phyloP scores from a whole-genome alignment of 108 stramenopile genomes.

The Craspedostauros australis region DNA sequence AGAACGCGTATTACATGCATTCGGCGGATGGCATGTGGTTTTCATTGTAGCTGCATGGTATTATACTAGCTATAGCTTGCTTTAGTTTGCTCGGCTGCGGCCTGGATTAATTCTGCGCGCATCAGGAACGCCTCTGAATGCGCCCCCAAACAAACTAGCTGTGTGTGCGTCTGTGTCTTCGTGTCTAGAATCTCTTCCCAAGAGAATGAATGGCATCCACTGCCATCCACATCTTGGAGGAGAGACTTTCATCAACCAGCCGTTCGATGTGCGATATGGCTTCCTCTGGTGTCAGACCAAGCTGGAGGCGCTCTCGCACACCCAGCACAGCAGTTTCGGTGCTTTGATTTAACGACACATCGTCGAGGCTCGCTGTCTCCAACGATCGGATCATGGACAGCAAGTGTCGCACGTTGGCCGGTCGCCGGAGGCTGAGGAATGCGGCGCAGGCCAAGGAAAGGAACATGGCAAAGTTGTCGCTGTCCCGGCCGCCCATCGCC shows the following conservation, averaged over 20 bases:
- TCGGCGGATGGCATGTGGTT: too few species aligned
- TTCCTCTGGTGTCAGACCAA: slow-evolving; percentile 68
- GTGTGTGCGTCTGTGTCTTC: too few species aligned
- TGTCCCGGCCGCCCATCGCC: slow-evolving; percentile 81
- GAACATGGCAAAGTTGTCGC: slow-evolving; percentile 78
- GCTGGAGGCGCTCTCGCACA: slow-evolving; percentile 56
- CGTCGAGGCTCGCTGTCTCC: slow-evolving; percentile 42
- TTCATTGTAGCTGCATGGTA: too few species aligned
- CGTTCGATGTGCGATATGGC: slow-evolving; percentile 73
- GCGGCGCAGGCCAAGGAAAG: slow-evolving; percentile 73
- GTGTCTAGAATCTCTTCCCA: slow-evolving; percentile 57
- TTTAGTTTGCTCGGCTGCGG: too few species aligned
- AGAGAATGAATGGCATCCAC: slow-evolving; percentile 82
- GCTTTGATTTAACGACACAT: slow-evolving; percentile 48
- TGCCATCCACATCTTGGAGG: slow-evolving; percentile 80
- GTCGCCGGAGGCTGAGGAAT: slow-evolving; percentile 70
- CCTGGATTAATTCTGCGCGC: too few species aligned
- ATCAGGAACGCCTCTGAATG: too few species aligned
- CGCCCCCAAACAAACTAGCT: too few species aligned
- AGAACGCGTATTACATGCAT: too few species aligned
- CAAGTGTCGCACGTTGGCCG: slow-evolving; percentile 65
- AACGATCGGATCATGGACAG: slow-evolving; percentile 62
- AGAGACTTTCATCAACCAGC: slow-evolving; percentile 64
- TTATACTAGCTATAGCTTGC: too few species aligned
- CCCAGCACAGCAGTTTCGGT: slow-evolving; percentile 56